Conservation (phyloP, 1,284 basidiomycete genomes). For the Coniferiporia weirii region DNA sequence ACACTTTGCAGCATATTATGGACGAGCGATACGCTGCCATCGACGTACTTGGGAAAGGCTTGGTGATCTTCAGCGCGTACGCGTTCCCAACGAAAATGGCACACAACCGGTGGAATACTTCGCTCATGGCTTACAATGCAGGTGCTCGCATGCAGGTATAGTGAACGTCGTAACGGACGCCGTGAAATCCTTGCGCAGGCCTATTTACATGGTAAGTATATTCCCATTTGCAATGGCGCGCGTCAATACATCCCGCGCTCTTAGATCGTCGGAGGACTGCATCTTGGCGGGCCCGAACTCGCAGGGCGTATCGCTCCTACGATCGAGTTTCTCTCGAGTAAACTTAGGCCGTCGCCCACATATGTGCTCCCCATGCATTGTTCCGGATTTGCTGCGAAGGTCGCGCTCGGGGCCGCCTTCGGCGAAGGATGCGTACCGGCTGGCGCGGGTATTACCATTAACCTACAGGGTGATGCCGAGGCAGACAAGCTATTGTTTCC, state of each 20-base stretch:
- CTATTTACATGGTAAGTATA: conserved; percentile 62
- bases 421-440: conserved; percentile 72
- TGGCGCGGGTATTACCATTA: conserved; percentile 64
- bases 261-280: conserved; percentile 74
- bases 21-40: conserved; percentile 77
- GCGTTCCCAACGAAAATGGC: conserved; percentile 26
- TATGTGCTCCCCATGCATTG: conserved; percentile 83
- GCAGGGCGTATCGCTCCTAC: conserved; percentile 61
- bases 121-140: conserved; percentile 24
- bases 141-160: conserved; percentile 80
- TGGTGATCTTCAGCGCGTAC: conserved; percentile 77
- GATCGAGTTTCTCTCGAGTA: conserved; percentile 59
- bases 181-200: conserved; percentile 52
- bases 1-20: conserved; percentile 53
- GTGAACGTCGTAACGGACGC: conserved; percentile 76
- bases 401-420: conserved; percentile 60
- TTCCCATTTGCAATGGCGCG: not conserved
- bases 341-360: conserved; percentile 55
- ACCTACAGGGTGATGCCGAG: conserved; percentile 30
- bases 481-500: conserved; percentile 11
- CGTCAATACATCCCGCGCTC: conserved; percentile 1
- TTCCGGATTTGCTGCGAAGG: conserved; percentile 67
- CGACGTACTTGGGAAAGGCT: conserved; percentile 73
- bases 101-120: not conserved
- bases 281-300: conserved; percentile 66